phyloP scores from a whole-genome alignment of 306 rosid genomes.

The Alnus glutinosa region DNA sequence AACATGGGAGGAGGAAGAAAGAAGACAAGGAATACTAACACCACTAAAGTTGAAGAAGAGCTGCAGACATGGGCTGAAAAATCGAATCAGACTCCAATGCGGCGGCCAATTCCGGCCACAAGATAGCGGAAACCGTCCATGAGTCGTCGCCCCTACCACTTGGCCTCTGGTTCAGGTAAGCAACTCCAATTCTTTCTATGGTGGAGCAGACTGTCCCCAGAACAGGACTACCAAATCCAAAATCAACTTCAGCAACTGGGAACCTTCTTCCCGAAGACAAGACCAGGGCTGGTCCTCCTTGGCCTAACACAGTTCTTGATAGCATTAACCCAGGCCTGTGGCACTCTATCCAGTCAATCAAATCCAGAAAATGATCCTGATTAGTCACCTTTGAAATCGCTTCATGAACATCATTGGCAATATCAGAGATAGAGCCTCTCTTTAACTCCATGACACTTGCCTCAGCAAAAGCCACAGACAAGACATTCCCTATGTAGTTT shows the following conservation, averaged over 20 bases:
- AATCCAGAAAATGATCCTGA: constrained; percentile 68
- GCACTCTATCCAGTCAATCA: constrained; percentile 85
- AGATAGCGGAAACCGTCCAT: constrained; percentile 82
- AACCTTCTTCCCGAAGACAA: constrained; percentile 71
- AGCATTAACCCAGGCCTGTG: constrained; percentile 82
- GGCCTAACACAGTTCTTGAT: constrained; percentile 60
- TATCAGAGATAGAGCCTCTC: constrained; percentile 44
- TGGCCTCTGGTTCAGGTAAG: constrained; percentile 81
- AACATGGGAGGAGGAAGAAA: too few relatives aligned
- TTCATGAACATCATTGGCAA: constrained; percentile 49
- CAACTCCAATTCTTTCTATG: constrained; percentile 65
- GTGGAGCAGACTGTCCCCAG: constrained; percentile 74
- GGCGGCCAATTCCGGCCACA: constrained; percentile 75
- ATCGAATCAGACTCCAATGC: constrained; percentile 58
- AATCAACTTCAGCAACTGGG: constrained; percentile 71
- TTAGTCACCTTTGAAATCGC: constrained; percentile 66
- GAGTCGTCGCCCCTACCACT: constrained; percentile 78
- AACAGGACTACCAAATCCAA: constrained; percentile 80
- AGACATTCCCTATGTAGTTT: constrained; percentile 76
- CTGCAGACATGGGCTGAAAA: constrained; percentile 66
- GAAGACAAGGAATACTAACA: background rate
- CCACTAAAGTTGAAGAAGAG: constrained; percentile 55
- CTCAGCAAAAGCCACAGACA: constrained; percentile 68
- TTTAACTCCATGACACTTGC: constrained; percentile 55
- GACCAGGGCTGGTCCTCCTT: constrained; percentile 59